phyloP scores from a whole-genome alignment of 441 rosid genomes.

The Capsella rubella region DNA sequence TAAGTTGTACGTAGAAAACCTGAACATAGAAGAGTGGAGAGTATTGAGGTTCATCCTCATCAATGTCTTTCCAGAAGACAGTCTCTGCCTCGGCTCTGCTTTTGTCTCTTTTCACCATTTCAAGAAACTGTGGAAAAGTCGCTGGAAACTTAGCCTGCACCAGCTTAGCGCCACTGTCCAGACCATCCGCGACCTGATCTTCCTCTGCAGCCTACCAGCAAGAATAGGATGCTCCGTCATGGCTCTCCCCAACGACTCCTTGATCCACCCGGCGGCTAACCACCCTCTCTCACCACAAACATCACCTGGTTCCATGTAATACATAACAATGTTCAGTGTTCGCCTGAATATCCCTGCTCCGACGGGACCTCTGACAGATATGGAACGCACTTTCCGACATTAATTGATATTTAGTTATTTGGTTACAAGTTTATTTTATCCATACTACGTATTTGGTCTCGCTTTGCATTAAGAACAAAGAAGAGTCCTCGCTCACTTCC shows the following conservation, averaged over 20 bases:
- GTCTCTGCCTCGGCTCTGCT: conserved; percentile 59
- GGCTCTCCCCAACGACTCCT: conserved; percentile 66
- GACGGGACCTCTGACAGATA: conserved; percentile 44
- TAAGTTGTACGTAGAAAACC: conserved; percentile 36
- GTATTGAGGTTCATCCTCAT: conserved; percentile 63
- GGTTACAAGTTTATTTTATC: too few relatives aligned
- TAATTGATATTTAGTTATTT: too few relatives aligned
- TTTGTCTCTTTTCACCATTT: conserved; percentile 43
- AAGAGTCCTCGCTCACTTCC: too few relatives aligned
- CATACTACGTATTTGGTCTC: too few relatives aligned
- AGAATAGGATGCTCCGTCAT: conserved; percentile 62
- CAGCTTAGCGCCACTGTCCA: conserved; percentile 71
- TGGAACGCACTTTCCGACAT: conserved; percentile 49
- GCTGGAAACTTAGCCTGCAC: conserved; percentile 58
- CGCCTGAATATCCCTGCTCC: conserved; percentile 51
- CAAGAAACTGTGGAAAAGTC: conserved; percentile 58
- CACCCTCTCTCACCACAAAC: conserved; percentile 57
- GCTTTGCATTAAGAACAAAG: too few relatives aligned
- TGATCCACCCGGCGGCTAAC: conserved; percentile 68
- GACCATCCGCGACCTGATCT: conserved; percentile 39
- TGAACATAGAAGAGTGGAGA: conserved; percentile 77
- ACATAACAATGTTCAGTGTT: conserved; percentile 58
- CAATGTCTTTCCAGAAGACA: conserved; percentile 79
- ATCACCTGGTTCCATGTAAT: conserved; percentile 49
- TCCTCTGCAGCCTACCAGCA: conserved; percentile 56